Percentiles rank a stretch among this genome's conserved stretches.
Evolutionary conservation across 805 yeast species (phyloP).

Genomic region (Grigorovia yakushimaensis): DNA sequence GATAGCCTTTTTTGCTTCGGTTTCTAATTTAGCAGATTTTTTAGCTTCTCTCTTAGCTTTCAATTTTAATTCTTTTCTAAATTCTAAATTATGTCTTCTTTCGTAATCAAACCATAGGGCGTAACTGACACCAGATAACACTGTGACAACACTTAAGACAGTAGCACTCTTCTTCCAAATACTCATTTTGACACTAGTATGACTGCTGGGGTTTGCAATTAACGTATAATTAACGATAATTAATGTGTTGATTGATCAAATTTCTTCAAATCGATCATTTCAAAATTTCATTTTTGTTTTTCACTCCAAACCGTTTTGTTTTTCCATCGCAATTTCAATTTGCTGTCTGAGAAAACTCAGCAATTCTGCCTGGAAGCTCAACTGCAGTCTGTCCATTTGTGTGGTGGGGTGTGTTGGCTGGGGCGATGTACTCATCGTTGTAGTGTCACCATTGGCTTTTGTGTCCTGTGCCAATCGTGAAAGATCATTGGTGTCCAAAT

Average conservation of each 20-base stretch:
- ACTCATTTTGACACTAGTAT: not conserved
- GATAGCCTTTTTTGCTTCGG: constrained; percentile 44
- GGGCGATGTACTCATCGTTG: too few species aligned
- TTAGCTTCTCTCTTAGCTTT: constrained; percentile 53
- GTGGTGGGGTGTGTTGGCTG: too few species aligned
- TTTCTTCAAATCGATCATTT: too few species aligned
- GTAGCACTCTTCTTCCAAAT: constrained; percentile 1
- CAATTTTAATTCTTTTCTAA: constrained; percentile 66
- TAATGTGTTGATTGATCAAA: too few species aligned
- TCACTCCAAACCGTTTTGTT: not conserved
- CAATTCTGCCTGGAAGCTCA: not conserved
- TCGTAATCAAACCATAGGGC: constrained; percentile 85
- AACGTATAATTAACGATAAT: too few species aligned
- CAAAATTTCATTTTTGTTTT: too few species aligned
- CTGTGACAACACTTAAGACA: constrained; percentile 21
- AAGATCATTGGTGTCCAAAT: constrained; percentile 22
- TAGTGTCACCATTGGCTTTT: not conserved
- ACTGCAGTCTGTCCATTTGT: too few species aligned
- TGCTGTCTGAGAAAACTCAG: not conserved
- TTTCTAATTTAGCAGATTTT: constrained; percentile 33
- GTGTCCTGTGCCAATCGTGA: not conserved
- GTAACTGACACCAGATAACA: constrained; percentile 58
- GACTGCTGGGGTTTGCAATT: not conserved
- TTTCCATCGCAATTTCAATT: not conserved
- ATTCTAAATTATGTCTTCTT: constrained; percentile 74